Evolutionary conservation across 2,329 filamentous ascomycete species (phyloP).

Genomic region (Colletotrichum caudatum): DNA sequence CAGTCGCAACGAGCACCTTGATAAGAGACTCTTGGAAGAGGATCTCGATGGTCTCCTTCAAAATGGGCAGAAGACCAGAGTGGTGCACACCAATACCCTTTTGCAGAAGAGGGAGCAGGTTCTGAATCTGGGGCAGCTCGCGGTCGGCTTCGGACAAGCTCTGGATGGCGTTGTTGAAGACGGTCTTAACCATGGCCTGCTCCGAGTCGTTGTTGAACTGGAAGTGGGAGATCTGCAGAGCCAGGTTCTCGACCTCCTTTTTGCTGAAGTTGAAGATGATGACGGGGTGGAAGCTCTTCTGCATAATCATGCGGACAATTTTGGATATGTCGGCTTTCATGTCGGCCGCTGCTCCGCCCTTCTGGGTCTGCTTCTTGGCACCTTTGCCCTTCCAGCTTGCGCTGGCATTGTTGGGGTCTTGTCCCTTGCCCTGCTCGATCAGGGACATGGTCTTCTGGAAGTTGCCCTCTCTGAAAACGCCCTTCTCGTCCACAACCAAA

Average conservation of each 20-base stretch:
- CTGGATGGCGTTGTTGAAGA: slow-evolving; percentile 93
- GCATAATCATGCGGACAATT: slow-evolving; percentile 99
- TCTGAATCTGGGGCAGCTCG: slow-evolving; percentile 86
- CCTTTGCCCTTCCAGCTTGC: slow-evolving; percentile 88
- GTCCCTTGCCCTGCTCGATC: slow-evolving; percentile 88
- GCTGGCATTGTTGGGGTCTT: slow-evolving; percentile 82
- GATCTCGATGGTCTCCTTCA: slow-evolving; percentile 99
- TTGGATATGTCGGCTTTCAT: slow-evolving; percentile 89
- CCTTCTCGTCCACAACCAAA: slow-evolving; percentile 96
- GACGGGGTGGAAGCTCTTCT: slow-evolving; percentile 96
- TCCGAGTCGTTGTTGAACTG: slow-evolving; percentile 97
- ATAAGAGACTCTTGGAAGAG: slow-evolving; percentile 98
- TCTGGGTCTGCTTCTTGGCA: slow-evolving; percentile 92
- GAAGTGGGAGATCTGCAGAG: slow-evolving; percentile 85
- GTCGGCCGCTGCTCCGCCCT: slow-evolving; percentile 77
- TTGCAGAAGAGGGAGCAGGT: slow-evolving; percentile 88
- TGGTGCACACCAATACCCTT: slow-evolving; percentile 98
- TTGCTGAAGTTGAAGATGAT: slow-evolving; percentile 99
- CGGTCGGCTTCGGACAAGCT: slow-evolving; percentile 93
- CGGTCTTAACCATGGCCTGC: slow-evolving; percentile 92
- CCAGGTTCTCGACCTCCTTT: slow-evolving; percentile 91
- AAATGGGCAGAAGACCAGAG: slow-evolving; percentile 91
- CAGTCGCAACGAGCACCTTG: slow-evolving; percentile 97
- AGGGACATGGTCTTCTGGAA: slow-evolving; percentile 96
- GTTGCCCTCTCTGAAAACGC: slow-evolving; percentile 94